phyloP scores from a whole-genome alignment of 2,329 filamentous ascomycete species.

The Phyllosticta paracitricarpa region DNA sequence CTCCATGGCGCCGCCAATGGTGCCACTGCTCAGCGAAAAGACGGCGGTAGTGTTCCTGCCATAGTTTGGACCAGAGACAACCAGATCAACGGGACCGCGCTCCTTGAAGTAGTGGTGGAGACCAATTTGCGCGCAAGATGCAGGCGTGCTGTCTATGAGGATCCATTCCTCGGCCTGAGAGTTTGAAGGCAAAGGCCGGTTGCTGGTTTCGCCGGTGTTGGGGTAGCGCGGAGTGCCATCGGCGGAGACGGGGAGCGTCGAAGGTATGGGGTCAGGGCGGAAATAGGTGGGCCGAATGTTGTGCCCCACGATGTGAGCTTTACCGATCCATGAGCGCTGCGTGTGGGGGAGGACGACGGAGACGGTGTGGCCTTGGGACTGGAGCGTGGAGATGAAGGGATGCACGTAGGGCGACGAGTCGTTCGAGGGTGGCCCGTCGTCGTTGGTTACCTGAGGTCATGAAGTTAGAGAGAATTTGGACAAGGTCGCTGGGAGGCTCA shows the following conservation, averaged over 20 bases:
- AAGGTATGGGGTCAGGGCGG: slow-evolving; percentile 49
- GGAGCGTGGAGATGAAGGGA: slow-evolving; percentile 35
- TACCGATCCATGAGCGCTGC: slow-evolving; percentile 96
- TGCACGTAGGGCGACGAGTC: slow-evolving; percentile 41
- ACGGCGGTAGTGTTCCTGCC: slow-evolving; percentile 42
- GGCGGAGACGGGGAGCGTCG: slow-evolving; percentile 12
- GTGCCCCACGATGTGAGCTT: slow-evolving; percentile 91
- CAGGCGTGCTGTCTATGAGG: slow-evolving; percentile 40
- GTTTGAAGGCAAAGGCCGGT: slow-evolving; percentile 20
- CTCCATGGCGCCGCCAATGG: slow-evolving; percentile 41
- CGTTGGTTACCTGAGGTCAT: slow-evolving; percentile 36
- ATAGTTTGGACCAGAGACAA: slow-evolving; percentile 41
- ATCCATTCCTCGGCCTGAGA: slow-evolving; percentile 38
- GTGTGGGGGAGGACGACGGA: slow-evolving; percentile 85
- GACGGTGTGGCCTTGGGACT: slow-evolving; percentile 67
- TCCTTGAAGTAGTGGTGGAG: slow-evolving; percentile 37
- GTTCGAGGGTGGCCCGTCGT: slow-evolving; percentile 42
- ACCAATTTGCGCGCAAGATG: slow-evolving; percentile 40
- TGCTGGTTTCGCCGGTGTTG: slow-evolving; percentile 29
- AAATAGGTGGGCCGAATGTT: slow-evolving; percentile 79
- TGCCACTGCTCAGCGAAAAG: slow-evolving; percentile 39
- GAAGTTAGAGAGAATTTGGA: not conserved
- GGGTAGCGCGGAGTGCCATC: slow-evolving; percentile 20
- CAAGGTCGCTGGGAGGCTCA: slow-evolving; percentile 11
- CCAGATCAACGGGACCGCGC: slow-evolving; percentile 36